Conservation (phyloP, 2,329 filamentous ascomycete species). For the Phialemoniopsis sp. region DNA sequence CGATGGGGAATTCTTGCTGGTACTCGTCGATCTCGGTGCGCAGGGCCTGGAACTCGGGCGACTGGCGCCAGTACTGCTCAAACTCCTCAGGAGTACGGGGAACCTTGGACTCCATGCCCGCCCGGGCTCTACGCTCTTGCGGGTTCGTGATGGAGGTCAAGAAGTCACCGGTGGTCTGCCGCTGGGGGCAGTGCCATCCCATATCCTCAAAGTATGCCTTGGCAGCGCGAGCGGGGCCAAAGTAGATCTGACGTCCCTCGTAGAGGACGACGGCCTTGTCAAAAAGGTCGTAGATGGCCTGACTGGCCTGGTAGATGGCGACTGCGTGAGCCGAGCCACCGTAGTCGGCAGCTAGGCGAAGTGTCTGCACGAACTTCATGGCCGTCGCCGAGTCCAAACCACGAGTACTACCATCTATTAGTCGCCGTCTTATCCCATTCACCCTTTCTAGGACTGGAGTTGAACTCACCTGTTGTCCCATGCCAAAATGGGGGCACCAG, state of each 20-base stretch:
- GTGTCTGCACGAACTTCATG: too few relatives aligned
- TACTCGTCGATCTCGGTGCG: slow-evolving; percentile 45
- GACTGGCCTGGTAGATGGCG: slow-evolving; percentile 1
- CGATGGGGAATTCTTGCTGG: slow-evolving; percentile 37
- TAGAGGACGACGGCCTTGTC: slow-evolving; percentile 71
- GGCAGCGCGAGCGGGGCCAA: slow-evolving; percentile 55
- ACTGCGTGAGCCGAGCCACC: not conserved
- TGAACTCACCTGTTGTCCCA: too few relatives aligned
- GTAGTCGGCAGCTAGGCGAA: too few relatives aligned
- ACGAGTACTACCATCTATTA: too few relatives aligned
- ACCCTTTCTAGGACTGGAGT: too few relatives aligned
- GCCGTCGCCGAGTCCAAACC: too few relatives aligned
- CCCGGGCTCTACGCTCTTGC: slow-evolving; percentile 46
- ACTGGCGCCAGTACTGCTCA: slow-evolving; percentile 41
- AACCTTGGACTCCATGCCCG: slow-evolving; percentile 46
- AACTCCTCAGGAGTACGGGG: slow-evolving; percentile 69
- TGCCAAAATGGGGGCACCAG: slow-evolving; percentile 63
- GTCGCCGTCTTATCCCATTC: too few relatives aligned
- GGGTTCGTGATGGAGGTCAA: slow-evolving; percentile 65
- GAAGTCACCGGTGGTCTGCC: slow-evolving; percentile 67
- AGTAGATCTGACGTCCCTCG: slow-evolving; percentile 72
- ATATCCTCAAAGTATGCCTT: slow-evolving; percentile 62
- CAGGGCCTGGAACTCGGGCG: slow-evolving; percentile 35
- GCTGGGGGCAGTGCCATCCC: slow-evolving; percentile 62
- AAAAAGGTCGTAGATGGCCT: slow-evolving; percentile 55